Conservation (phyloP, 768 basidiomycete genomes). For the Mycena chlorophos region DNA sequence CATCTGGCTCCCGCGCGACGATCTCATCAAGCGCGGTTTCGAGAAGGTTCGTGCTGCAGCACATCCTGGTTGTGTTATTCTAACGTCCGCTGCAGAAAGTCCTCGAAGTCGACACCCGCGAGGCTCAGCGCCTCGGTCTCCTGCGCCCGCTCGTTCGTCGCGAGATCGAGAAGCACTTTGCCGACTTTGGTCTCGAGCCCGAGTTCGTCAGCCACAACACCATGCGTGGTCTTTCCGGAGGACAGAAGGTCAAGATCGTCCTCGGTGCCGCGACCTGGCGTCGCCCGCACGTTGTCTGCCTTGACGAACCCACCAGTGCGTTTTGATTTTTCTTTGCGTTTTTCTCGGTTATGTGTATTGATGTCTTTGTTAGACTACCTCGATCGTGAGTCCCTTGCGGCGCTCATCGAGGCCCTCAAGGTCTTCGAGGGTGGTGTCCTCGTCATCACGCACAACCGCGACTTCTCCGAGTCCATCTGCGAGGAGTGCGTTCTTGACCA, state of each 20-base stretch:
- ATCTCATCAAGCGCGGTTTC: conserved; percentile 96
- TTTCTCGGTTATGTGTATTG: conserved; percentile 11
- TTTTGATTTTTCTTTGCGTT: conserved; percentile 9
- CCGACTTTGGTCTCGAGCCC: conserved; percentile 97
- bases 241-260: conserved; percentile 99
- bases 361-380: conserved; percentile 77
- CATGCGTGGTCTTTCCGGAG: conserved; percentile 98
- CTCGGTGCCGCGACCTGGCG: conserved; percentile 99
- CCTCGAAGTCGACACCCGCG: conserved; percentile 94
- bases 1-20: conserved; percentile 95
- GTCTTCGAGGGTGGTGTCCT: conserved; percentile 98
- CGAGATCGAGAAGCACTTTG: conserved; percentile 99
- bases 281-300: conserved; percentile 93
- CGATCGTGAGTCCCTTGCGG: conserved; percentile 98
- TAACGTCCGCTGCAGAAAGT: conserved; percentile 65
- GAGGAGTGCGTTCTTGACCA: conserved; percentile 51
- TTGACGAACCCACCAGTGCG: conserved; percentile 94
- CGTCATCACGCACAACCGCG: conserved; percentile 95
- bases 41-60: conserved; percentile 64
- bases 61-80: not conserved
- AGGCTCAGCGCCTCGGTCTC: conserved; percentile 94
- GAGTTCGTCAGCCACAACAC: conserved; percentile 99
- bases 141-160: conserved; percentile 95
- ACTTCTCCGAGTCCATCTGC: conserved; percentile 99
- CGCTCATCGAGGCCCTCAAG: conserved; percentile 97